Conservation (phyloP, 768 basidiomycete species). For the Lentinula raphanica region DNA sequence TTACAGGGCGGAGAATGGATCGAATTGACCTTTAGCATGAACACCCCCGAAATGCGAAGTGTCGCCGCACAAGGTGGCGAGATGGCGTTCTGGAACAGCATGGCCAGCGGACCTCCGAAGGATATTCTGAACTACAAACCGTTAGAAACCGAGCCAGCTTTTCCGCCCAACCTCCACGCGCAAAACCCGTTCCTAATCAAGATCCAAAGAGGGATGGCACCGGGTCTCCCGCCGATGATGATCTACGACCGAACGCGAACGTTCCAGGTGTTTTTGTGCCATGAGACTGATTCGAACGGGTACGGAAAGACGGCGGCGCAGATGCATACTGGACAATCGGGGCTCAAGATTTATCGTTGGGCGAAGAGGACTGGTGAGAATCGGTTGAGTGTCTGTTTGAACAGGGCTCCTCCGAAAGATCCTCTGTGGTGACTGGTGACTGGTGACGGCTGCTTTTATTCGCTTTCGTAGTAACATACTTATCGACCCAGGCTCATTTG, state of each 20-base stretch:
- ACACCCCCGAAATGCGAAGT: neutral
- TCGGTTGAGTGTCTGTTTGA: constrained; percentile 16
- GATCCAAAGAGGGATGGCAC: constrained; percentile 13
- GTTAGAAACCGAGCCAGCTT: neutral
- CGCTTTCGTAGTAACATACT: no score
- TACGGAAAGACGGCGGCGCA: constrained; percentile 12
- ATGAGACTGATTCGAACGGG: constrained; percentile 3
- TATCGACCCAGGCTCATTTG: no score
- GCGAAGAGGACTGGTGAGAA: constrained; percentile 18
- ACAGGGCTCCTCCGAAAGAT: constrained; percentile 11
- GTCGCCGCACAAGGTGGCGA: neutral
- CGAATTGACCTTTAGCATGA: neutral
- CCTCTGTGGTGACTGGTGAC: constrained; percentile 4
- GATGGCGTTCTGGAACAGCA: neutral
- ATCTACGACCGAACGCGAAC: constrained; percentile 24
- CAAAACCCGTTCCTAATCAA: constrained; percentile 22
- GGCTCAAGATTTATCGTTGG: constrained; percentile 23
- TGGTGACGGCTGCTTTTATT: no score
- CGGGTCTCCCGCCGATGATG: constrained; percentile 9
- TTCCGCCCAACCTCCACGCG: constrained; percentile 20
- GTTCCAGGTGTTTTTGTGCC: constrained; percentile 15
- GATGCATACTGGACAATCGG: constrained; percentile 12
- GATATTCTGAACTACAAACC: neutral
- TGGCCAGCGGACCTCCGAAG: neutral
- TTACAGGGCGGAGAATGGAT: constrained; percentile 12